Base-by-base conservation (phyloP, 768 basidiomycete species). In the Trametes cingulata region DNA sequence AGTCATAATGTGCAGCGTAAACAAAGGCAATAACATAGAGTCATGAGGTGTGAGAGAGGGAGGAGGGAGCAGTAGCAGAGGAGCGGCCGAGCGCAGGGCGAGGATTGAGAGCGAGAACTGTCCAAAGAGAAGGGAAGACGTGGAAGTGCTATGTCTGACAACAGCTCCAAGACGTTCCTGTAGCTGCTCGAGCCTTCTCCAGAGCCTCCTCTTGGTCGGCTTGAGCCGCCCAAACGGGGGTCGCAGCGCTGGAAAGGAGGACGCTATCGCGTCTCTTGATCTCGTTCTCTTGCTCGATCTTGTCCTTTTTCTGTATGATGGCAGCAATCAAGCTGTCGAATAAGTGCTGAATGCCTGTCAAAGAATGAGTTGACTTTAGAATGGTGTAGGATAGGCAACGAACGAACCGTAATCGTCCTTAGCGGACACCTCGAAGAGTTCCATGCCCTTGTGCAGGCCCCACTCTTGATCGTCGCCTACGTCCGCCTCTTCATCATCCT, bases 391-490 rank as follows among this genome's bases (percentile, higher is more conserved):
- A 33, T n/a, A 24, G n/a, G 24, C 25, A 22, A 1, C 33, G 48
- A 20, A 76, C 85, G 63, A 62, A 94, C 93, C 94, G 33, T 76
- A 69, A 69, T 91, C 89, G 67, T 95, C 93, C 74, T 95, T 95
- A 53, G 95, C 90, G 43, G 92, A 95, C 19, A 96, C 92, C 71
- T 96, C 92, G 64, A 91, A 92, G 17, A 95, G 80, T 68, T 90
- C 89, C 86, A 95, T 92, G 62, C 86, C 89, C 70, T 88, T 89
- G 69, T 81, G 85, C 39, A 90, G 78, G 6, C 90, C 89, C 88
- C 90, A 91, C 69, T 89, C 88, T 40, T 76, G 76, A 58, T 84
- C 83, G 35, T 83, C 79, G 9, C 69, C 73, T 8, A 76, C 75
- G 19, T 82, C 82, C 6, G 77, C 82, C 14, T 76, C 79, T 10